Conservation (phyloP, 345 rosid genomes). For the Garcia nutans region DNA sequence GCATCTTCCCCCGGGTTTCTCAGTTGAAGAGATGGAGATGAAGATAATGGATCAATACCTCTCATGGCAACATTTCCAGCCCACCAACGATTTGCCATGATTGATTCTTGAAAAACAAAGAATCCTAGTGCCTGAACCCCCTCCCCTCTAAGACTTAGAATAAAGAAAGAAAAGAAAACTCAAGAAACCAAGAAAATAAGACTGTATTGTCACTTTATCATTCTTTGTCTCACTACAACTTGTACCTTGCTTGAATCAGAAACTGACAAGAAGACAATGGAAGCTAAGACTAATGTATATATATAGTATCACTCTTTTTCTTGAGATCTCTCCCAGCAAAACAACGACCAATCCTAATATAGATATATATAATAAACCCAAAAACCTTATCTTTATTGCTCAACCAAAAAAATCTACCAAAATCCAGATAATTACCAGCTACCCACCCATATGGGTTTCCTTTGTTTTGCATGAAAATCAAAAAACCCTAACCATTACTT, state of each 20-base stretch:
- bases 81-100: slow-evolving; percentile 92
- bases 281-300: not conserved
- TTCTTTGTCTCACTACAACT: not conserved
- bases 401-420: slow-evolving; percentile 14
- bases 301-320: not conserved
- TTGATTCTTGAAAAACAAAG: slow-evolving; percentile 5
- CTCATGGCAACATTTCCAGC: slow-evolving; percentile 68
- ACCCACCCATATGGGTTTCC: slow-evolving; percentile 32
- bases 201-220: not conserved
- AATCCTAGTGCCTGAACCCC: not conserved
- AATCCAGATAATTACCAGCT: not conserved
- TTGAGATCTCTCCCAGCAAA: slow-evolving; percentile 9
- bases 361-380: slow-evolving; percentile 16
- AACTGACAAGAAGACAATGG: slow-evolving; percentile 2
- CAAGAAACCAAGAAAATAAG: not conserved
- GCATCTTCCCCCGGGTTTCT: slow-evolving; percentile 41
- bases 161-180: not conserved
- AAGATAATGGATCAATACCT: slow-evolving; percentile 53
- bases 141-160: not conserved
- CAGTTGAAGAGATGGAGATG: slow-evolving; percentile 49
- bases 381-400: slow-evolving; percentile 32
- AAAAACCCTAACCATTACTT: slow-evolving; percentile 31
- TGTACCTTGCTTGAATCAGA: not conserved
- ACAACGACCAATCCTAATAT: slow-evolving; percentile 25
- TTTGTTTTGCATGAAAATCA: slow-evolving; percentile 37